phyloP scores from a whole-genome alignment of 1,284 basidiomycete genomes.

The Fomitopsis betulina region DNA sequence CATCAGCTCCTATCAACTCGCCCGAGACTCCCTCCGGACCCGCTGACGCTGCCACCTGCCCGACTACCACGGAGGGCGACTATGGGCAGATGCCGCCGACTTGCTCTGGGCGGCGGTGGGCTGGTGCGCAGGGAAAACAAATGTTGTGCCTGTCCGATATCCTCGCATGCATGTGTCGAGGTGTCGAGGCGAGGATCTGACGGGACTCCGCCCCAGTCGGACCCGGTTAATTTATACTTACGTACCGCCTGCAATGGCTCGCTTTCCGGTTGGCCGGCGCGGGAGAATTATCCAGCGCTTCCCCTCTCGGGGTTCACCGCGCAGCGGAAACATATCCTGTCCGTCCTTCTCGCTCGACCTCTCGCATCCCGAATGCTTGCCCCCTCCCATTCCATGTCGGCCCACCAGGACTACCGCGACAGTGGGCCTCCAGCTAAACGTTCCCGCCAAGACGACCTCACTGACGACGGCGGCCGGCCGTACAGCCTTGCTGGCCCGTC shows the following conservation, averaged over 20 bases:
- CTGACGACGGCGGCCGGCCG: constrained; percentile 7
- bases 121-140: too few relatives aligned
- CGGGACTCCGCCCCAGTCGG: constrained; percentile 8
- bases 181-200: constrained; percentile 3
- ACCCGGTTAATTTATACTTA: constrained; percentile 7
- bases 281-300: constrained; percentile 7
- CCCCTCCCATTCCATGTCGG: constrained; percentile 1
- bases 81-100: too few relatives aligned
- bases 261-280: constrained; percentile 5
- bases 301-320: constrained; percentile 8
- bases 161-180: not conserved
- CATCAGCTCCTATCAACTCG: too few relatives aligned
- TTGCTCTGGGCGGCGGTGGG: too few relatives aligned
- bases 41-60: not conserved
- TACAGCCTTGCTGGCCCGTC: constrained; percentile 13
- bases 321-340: constrained; percentile 5
- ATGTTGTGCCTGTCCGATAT: not conserved
- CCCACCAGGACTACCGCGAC: constrained; percentile 17
- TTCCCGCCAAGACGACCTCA: constrained; percentile 11
- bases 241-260: not conserved
- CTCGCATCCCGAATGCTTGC: constrained; percentile 7
- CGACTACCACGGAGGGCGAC: not conserved
- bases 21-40: not conserved
- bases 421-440: constrained; percentile 23
- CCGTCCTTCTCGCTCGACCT: not conserved